phyloP scores from a whole-genome alignment of 805 yeast species.

The Limtongia smithiae region DNA sequence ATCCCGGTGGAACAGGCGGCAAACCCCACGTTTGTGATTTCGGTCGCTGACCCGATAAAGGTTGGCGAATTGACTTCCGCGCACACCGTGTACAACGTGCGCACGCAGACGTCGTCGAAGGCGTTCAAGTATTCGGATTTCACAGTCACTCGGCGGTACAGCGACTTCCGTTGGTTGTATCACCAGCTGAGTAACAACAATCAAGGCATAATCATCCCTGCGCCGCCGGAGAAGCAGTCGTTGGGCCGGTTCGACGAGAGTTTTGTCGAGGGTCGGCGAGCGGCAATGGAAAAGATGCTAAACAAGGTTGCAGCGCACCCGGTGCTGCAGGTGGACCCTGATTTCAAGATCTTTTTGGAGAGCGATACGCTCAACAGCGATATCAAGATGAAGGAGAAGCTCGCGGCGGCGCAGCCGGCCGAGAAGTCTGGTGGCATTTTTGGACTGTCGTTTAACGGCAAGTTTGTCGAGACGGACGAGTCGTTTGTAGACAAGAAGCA shows the following conservation, averaged over 20 bases:
- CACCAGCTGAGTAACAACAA: constrained; percentile 80
- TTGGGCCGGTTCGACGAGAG: constrained; percentile 89
- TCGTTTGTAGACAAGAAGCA: constrained; percentile 67
- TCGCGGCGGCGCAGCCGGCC: constrained; percentile 51
- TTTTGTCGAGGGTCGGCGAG: constrained; percentile 80
- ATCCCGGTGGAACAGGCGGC: constrained; percentile 24
- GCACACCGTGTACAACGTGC: constrained; percentile 81
- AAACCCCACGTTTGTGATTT: constrained; percentile 48
- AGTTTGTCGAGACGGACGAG: constrained; percentile 72
- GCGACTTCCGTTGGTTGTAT: constrained; percentile 92
- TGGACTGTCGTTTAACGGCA: constrained; percentile 55
- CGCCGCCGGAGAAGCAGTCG: constrained; percentile 92
- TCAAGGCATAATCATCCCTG: constrained; percentile 89
- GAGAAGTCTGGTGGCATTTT: constrained; percentile 29
- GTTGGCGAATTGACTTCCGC: constrained; percentile 88
- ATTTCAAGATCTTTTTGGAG: constrained; percentile 72
- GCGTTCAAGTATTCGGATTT: constrained; percentile 43
- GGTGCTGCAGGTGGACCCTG: constrained; percentile 63
- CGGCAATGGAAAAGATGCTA: constrained; percentile 84
- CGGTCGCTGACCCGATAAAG: constrained; percentile 85
- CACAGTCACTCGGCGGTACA: constrained; percentile 76
- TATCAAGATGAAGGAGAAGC: constrained; percentile 64
- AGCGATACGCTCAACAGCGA: constrained; percentile 66
- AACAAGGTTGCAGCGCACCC: constrained; percentile 59
- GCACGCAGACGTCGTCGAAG: constrained; percentile 52